These are phyloP conservation scores for Stylosanthes scabra DNA, from an alignment of 331 rosid species.

Conservation along the genomic window DNA sequence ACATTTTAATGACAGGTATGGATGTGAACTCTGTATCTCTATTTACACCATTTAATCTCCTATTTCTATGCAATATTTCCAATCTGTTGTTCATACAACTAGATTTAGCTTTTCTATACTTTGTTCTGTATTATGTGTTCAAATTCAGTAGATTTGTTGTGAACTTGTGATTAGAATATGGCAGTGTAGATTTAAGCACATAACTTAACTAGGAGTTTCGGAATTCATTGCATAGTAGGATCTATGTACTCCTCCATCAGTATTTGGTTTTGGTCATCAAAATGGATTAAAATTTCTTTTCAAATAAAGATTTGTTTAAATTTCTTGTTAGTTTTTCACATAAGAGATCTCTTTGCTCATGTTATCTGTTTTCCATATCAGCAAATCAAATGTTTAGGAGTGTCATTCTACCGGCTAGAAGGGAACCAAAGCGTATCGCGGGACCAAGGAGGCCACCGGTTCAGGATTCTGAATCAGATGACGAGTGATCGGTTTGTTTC, in stretches of 20 bases:
- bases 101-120: slow-evolving; percentile 1
- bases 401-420: slow-evolving; percentile 40
- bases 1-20: slow-evolving; percentile 50
- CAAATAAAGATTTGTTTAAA: slow-evolving; percentile 1
- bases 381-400: slow-evolving; percentile 41
- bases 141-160: neutral
- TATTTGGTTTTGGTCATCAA: neutral
- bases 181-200: neutral
- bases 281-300: neutral
- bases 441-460: slow-evolving; percentile 26
- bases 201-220: neutral
- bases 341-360: slow-evolving; percentile 1
- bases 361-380: slow-evolving; percentile 36
- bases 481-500: slow-evolving; percentile 30
- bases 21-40: slow-evolving; percentile 4
- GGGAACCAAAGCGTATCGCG: slow-evolving; percentile 27
- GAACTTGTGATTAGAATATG: neutral
- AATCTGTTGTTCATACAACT: slow-evolving; percentile 1
- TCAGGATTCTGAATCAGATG: slow-evolving; percentile 45
- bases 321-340: neutral
- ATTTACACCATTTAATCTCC: neutral
- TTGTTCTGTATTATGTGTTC: neutral
- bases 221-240: neutral
- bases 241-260: neutral
- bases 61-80: slow-evolving; percentile 24